Evolutionary conservation across 306 rosid genomes (phyloP).

Genomic region (Acacia crassicarpa): DNA sequence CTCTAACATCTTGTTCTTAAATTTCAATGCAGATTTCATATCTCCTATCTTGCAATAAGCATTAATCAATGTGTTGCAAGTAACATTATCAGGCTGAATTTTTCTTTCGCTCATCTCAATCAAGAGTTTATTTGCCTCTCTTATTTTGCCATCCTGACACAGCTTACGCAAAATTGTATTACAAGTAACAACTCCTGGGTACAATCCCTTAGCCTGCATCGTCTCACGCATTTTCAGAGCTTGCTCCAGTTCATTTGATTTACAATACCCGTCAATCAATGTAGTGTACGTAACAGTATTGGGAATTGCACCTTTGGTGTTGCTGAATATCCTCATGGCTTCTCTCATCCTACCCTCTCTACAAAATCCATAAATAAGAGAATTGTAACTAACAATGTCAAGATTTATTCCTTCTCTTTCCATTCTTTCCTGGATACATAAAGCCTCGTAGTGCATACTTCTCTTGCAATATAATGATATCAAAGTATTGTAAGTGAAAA

Average conservation of each 20-base stretch:
- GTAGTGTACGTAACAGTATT: conserved; percentile 82
- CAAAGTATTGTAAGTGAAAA: conserved; percentile 82
- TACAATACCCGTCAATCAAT: conserved; percentile 80
- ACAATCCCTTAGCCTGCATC: conserved; percentile 74
- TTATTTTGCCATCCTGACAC: conserved; percentile 78
- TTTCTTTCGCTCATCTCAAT: conserved; percentile 77
- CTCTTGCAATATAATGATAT: conserved; percentile 69
- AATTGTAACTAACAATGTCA: conserved; percentile 72
- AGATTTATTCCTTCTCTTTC: conserved; percentile 71
- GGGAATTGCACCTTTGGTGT: conserved; percentile 60
- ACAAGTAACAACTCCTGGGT: conserved; percentile 76
- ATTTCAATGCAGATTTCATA: conserved; percentile 72
- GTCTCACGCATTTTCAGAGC: conserved; percentile 59
- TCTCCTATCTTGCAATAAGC: conserved; percentile 86
- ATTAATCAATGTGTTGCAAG: conserved; percentile 89
- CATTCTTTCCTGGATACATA: conserved; percentile 73
- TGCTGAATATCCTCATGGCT: conserved; percentile 72
- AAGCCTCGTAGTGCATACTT: conserved; percentile 84
- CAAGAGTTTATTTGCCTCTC: conserved; percentile 80
- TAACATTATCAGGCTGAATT: conserved; percentile 74
- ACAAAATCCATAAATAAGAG: conserved; percentile 29
- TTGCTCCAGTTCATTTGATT: conserved; percentile 66
- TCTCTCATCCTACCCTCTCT: conserved; percentile 87
- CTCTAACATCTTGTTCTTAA: conserved; percentile 74
- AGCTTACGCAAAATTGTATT: conserved; percentile 78